phyloP scores from a whole-genome alignment of 257 asterid genomes.

The Ballota nigra region DNA sequence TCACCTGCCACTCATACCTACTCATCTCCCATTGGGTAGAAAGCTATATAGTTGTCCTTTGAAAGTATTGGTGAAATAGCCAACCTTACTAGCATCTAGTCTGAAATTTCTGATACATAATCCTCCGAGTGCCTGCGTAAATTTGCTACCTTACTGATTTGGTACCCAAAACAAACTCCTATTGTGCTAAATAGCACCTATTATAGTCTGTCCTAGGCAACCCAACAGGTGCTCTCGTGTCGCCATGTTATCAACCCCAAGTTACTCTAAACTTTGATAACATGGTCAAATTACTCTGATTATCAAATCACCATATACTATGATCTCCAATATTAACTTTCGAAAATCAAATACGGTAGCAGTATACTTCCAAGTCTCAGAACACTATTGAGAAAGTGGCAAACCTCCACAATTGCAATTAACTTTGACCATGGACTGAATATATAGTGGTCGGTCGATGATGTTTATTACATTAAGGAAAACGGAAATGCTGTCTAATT shows the following conservation, averaged over 20 bases:
- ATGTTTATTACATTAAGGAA: background rate
- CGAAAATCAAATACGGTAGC: background rate
- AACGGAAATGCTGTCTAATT: background rate
- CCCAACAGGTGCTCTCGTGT: background rate
- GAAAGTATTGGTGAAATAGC: background rate
- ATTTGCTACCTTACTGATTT: too few relatives aligned
- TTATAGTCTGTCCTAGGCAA: background rate
- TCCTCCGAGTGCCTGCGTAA: background rate
- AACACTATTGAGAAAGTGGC: background rate
- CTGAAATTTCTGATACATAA: background rate
- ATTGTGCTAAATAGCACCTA: background rate
- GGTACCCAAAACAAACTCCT: background rate
- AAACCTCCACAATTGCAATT: background rate
- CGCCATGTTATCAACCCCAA: background rate
- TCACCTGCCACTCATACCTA: background rate
- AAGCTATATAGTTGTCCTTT: background rate
- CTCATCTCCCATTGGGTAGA: background rate
- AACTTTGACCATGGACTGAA: background rate
- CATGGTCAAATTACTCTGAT: background rate
- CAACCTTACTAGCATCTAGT: too few relatives aligned
- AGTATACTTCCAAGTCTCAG: background rate
- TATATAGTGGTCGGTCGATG: too few relatives aligned
- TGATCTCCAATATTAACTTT: background rate
- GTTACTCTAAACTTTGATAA: background rate
- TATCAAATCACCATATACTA: background rate